Evolutionary conservation across 1,284 basidiomycete species (phyloP), one percentile per base, ranked within the genome.

Genomic region (Peniophora sp.): DNA sequence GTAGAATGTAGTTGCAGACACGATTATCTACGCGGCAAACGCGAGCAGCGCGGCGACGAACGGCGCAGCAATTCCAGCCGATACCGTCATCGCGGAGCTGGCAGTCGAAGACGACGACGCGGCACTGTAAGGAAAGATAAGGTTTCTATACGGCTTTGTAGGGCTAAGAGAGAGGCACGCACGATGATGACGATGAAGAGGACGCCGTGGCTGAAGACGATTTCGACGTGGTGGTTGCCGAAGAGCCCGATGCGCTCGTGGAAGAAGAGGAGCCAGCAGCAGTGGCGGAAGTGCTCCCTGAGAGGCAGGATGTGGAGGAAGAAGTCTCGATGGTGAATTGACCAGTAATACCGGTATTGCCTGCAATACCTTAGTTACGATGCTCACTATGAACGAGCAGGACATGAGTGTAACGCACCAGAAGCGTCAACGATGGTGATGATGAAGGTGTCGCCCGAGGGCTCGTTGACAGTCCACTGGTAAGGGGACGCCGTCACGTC

Each of bases 111-210:
- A 45, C 44, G 17, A 41, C 35, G 38, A 50, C 23, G 45, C 20
- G 39, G 48, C 5, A 10, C 3, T 51, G 12, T 32, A 32, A n/a
- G 27, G 5, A 32, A 5, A 12, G 5, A 12, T 12, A 12, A 12
- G 27, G 6, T 6, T 32, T 12, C 5, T 5, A 32, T 32, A 5
- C 27, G 27, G 27, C 27, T 5, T 6, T 32, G 6, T 5, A 32
- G 27, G 12, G 27, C 6, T 3, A 95, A 97, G 55, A 95, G 74
- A 55, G 98, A 91, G 56, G 99, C 86, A 36, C 99, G 82, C 53
- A 92, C 69, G 69, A 96, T 95, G 59, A 99, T 93, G 25, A 94
- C 25, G 56, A 49, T 93, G 25, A 94, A 32, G 56, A 49, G 24
- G 51, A 51, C 50, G 58, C 43, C 11, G 49, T 22, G 32, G 53